Base-by-base conservation (phyloP, 441 rosid species). In the Adansonia grandidieri region DNA sequence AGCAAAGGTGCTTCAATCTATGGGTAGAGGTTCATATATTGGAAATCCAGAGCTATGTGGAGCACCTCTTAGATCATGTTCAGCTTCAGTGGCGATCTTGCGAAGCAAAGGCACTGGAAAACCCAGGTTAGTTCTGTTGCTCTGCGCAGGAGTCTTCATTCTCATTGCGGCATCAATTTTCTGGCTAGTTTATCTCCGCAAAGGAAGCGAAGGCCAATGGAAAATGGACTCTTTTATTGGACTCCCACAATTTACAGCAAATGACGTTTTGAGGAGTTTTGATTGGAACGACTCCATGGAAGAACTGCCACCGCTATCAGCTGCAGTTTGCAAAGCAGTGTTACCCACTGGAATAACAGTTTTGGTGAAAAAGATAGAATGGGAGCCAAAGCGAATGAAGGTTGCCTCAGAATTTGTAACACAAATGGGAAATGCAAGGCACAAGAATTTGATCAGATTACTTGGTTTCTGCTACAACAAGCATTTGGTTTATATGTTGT, bases 331-430 rank as follows among this genome's bases (percentile, higher is more conserved):
- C 86, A 91, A 95, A 85, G 86, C 88, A 45, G 92, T 89, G 77
- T 80, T 94, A 57, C 99, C 97, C 0, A 92, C 97, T 1, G 98
- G 99, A 84, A 94, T 94, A 77, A 86, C 97, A 19, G 97, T 94
- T 57, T 81, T 81, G 17, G 93, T 92, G 81, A 90, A 92, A 82
- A 88, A 84, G 76, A 82, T 94, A 0, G 88, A 91, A 32, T 84
- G 90, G 78, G 90, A 83, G 73, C 80, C 87, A 2, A 90, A 84
- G 61, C 85, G 84, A 75, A 87, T 80, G 77, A 82, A 78, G 72
- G 80, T 67, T 40, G 50, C 86, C 69, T 78, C 82, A 32, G 91
- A 91, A 67, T 84, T 87, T 54, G 61, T 91, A 28, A 87, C 69
- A 15, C 85, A 74, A 74, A 80, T 92, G 81, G 99, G 99, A 60